Conservation (phyloP, 225 moss, liverwort and hornwort species). For the Ulota crispa region DNA sequence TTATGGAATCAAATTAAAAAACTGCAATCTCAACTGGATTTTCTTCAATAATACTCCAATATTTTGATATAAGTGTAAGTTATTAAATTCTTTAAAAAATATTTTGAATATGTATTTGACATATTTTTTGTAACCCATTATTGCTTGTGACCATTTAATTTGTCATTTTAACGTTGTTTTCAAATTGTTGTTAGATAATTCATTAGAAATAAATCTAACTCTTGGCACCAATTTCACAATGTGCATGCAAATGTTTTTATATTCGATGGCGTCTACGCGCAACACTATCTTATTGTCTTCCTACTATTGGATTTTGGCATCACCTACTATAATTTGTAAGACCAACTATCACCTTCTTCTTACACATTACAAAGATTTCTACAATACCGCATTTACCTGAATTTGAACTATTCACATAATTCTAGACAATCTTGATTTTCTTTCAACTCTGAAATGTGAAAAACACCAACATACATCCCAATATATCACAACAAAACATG, state of each 20-base stretch:
- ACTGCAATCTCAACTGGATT: fast-evolving
- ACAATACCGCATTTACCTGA: not conserved
- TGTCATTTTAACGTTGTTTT: not conserved
- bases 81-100: not conserved
- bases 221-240: conserved; percentile 21
- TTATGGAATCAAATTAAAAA: not conserved
- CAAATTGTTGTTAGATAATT: too few species aligned
- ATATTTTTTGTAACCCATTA: not conserved
- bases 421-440: too few species aligned
- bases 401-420: too few species aligned
- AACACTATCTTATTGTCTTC: conserved; percentile 35
- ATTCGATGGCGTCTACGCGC: conserved; percentile 42
- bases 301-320: conserved; percentile 42
- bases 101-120: too few species aligned
- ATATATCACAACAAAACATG: too few species aligned
- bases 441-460: too few species aligned
- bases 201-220: conserved; percentile 10
- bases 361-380: not conserved
- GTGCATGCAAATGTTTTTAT: conserved; percentile 41
- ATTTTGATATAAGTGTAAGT: not conserved
- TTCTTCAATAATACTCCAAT: not conserved
- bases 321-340: conserved; percentile 45
- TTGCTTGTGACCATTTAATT: not conserved
- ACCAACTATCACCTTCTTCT: conserved; percentile 33
- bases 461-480: too few species aligned